phyloP scores from a whole-genome alignment of 805 yeast genomes.

The Candida xyloterini region DNA sequence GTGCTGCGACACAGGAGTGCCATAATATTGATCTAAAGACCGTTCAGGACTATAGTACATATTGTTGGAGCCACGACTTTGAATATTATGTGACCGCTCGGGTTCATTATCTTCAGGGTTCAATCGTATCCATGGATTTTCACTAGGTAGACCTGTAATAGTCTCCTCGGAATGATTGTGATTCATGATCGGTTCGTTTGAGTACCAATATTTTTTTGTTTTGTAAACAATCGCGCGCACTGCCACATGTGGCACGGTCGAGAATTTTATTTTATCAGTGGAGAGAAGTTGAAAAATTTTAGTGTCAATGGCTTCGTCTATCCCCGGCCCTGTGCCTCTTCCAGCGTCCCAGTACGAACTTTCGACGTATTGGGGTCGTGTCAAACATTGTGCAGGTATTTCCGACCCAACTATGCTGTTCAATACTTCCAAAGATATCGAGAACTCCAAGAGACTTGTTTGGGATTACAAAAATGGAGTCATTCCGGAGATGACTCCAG shows the following conservation, averaged over 20 bases:
- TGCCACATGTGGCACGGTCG: constrained; percentile 10
- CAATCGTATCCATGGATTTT: constrained; percentile 14
- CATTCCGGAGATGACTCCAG: constrained; percentile 63
- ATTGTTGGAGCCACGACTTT: constrained; percentile 8
- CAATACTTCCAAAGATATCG: constrained; percentile 62
- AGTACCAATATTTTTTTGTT: constrained; percentile 3
- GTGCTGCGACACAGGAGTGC: constrained; percentile 21
- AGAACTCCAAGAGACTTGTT: constrained; percentile 59
- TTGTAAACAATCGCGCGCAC: constrained; percentile 8
- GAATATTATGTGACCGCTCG: constrained; percentile 9
- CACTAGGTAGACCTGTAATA: constrained; percentile 4
- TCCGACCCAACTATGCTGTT: constrained; percentile 90
- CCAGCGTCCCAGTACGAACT: constrained; percentile 83
- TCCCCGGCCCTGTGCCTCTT: constrained; percentile 74
- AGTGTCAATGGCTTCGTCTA: constrained; percentile 74
- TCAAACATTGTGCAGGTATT: constrained; percentile 88
- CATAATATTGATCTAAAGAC: constrained; percentile 15
- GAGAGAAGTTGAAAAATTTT: constrained; percentile 10
- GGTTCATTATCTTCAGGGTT: constrained; percentile 5
- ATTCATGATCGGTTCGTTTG: constrained; percentile 1
- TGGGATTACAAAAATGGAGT: constrained; percentile 74
- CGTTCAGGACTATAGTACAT: constrained; percentile 12
- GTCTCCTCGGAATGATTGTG: constrained; percentile 10
- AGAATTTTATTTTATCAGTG: background rate
- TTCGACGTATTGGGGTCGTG: constrained; percentile 87